A percentile compares a stretch with the other conserved stretches of the same genome.
These are phyloP conservation scores for Scheffersomyces parashehatae DNA, from an alignment of 1,139 yeast genomes.

Conservation along the genomic window DNA sequence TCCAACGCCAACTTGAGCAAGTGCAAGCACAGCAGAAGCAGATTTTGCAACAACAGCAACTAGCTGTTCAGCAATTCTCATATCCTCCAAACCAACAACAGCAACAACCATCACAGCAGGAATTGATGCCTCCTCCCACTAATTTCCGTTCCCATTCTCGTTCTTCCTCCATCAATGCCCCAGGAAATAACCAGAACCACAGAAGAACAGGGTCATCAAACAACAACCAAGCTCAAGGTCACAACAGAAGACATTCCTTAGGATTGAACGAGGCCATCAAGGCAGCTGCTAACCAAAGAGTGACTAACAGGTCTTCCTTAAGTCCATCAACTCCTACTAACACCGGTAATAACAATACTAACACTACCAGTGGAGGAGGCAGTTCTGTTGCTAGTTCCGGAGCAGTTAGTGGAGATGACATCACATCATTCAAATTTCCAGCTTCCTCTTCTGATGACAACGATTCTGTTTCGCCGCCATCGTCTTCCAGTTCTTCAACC, in stretches of 20 bases:
- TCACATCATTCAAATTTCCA: constrained; percentile 39
- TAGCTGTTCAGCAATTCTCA: constrained; percentile 23
- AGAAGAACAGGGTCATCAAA: constrained; percentile 40
- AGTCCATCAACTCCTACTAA: constrained; percentile 34
- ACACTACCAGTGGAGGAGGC: constrained; percentile 6
- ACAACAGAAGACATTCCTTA: constrained; percentile 85
- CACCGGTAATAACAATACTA: not conserved
- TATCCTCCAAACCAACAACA: constrained; percentile 15
- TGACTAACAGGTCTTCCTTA: constrained; percentile 42
- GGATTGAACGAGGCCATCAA: constrained; percentile 94
- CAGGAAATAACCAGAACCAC: constrained; percentile 17
- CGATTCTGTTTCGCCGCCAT: constrained; percentile 14
- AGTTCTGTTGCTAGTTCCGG: not conserved
- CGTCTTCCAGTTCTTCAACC: constrained; percentile 14
- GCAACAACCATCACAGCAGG: constrained; percentile 7
- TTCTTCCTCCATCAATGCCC: constrained; percentile 29
- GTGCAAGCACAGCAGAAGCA: constrained; percentile 94
- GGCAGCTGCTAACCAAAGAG: constrained; percentile 89
- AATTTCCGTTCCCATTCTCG: constrained; percentile 39
- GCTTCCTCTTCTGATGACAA: constrained; percentile 11
- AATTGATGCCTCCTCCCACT: constrained; percentile 31
- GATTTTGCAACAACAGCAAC: constrained; percentile 67
- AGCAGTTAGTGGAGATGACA: constrained; percentile 17
- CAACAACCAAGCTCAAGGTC: constrained; percentile 51
- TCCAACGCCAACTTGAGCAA: constrained; percentile 88